Percentiles rank a stretch among this genome's conserved stretches.
phyloP scores from a whole-genome alignment of 805 yeast species.

The Candida verbasci region DNA sequence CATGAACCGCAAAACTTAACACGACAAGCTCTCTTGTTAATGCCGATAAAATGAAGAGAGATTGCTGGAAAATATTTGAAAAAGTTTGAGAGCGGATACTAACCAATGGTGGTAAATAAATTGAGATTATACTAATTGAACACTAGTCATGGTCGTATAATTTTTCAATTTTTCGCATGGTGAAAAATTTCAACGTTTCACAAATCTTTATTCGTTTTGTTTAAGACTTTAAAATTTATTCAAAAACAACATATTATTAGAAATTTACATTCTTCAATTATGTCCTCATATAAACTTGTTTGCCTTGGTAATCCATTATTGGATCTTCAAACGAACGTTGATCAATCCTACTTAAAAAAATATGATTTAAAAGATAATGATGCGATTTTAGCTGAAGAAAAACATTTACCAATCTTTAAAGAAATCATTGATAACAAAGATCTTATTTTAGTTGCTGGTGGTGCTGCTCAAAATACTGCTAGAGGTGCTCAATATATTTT shows the following conservation, averaged over 20 bases:
- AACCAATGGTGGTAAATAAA: too few species aligned
- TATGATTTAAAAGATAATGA: slow-evolving; percentile 86
- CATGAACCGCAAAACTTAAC: too few species aligned
- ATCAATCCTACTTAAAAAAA: slow-evolving; percentile 64
- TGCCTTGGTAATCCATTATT: slow-evolving; percentile 91
- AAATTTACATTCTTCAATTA: slow-evolving; percentile 13
- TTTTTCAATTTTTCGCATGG: too few species aligned
- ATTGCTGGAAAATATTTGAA: too few species aligned
- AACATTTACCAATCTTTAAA: slow-evolving; percentile 80
- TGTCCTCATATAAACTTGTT: slow-evolving; percentile 61
- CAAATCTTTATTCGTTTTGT: too few species aligned
- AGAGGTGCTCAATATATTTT: slow-evolving; percentile 95
- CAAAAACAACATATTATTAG: too few species aligned
- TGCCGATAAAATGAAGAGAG: too few species aligned
- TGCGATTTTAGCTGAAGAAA: slow-evolving; percentile 82
- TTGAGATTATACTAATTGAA: too few species aligned
- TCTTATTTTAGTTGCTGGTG: slow-evolving; percentile 86
- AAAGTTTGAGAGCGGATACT: too few species aligned
- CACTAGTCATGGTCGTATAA: too few species aligned
- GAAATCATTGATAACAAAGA: slow-evolving; percentile 63
- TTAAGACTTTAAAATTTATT: too few species aligned
- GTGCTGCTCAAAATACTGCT: slow-evolving; percentile 99
- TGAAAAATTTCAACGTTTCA: not conserved
- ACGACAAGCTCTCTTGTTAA: too few species aligned
- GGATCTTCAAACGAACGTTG: slow-evolving; percentile 79